Evolutionary conservation across 129 eudicot species (phyloP), one percentile per base, ranked within the genome.

Genomic region (Flaveria trinervia): DNA sequence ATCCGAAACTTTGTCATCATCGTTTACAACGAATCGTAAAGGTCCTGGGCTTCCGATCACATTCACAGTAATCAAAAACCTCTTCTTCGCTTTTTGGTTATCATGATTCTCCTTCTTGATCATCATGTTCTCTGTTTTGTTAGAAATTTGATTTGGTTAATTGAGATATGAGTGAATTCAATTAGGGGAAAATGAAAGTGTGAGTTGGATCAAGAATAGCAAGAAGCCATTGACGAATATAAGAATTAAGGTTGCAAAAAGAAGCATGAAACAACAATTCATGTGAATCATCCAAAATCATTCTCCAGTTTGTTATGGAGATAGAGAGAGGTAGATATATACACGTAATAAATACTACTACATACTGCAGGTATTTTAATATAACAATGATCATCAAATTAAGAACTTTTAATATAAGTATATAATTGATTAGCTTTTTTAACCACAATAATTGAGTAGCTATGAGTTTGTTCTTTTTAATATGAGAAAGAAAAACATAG

Each of bases 41-140:
- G 96, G 92, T 17, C 92, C 96, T 3, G 89, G 59, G 48, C 95
- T 89, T 56, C 91, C 91, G 3, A 89, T 61, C 45, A 89, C 86
- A 41, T 77, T 84, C 23, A 86, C 78, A 51, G 64, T 82, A 15
- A 86, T 80, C 84, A 89, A 67, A 79, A 86, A 73, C 59, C 91
- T 83, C 16, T 36, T 80, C 64, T 20, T 22, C 5, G 14, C 50
- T 30, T 18, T 73, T 41, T 18, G 41, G 10, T 30, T 68, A 61
- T 73, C 49, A 4, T 54, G 45, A 48, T 22, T 50, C 68, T 81
- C 78, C 80, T 79, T 78, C 59, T 15, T 51, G 6, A 62, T 62
- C 45, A 62, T 28, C 44, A 49, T 59, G 72, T 70, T 75, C 75
- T 56, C 61, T 1, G 54, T 18, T 28, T 68, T 59, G 41, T 17